phyloP scores from a whole-genome alignment of 1,139 yeast genomes.

The Candida anutae region DNA sequence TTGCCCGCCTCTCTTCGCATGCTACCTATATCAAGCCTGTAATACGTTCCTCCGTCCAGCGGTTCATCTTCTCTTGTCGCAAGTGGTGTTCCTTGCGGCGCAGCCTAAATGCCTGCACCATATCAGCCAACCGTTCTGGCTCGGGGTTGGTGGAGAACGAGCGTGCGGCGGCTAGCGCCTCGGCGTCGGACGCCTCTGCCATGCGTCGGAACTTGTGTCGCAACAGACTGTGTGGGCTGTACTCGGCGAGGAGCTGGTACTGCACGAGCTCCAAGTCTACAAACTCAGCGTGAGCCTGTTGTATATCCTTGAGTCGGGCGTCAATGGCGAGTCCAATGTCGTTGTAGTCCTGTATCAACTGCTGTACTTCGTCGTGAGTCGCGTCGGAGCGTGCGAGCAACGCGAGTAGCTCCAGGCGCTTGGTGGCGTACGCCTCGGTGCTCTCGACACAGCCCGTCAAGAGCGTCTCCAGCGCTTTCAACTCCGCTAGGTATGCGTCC shows the following conservation, averaged over 20 bases:
- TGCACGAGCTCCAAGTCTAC: slow-evolving; percentile 30
- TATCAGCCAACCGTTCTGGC: too few relatives aligned
- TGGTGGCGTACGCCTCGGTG: slow-evolving; percentile 15
- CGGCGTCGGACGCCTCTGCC: slow-evolving; percentile 17
- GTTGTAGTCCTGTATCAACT: slow-evolving; percentile 21
- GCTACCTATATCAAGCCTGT: slow-evolving; percentile 36
- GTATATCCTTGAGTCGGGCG: slow-evolving; percentile 19
- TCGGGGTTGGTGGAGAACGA: too few relatives aligned
- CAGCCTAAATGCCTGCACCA: slow-evolving; percentile 25
- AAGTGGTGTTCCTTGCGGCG: slow-evolving; percentile 46
- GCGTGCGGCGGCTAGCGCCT: slow-evolving; percentile 15
- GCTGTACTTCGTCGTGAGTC: slow-evolving; percentile 17
- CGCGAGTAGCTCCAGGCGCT: slow-evolving; percentile 11
- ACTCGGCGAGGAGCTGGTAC: slow-evolving; percentile 34
- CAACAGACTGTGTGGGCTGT: slow-evolving; percentile 23
- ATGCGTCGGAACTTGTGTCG: slow-evolving; percentile 21
- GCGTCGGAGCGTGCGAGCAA: slow-evolving; percentile 14
- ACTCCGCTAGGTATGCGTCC: slow-evolving; percentile 15
- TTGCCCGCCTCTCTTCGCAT: neutral
- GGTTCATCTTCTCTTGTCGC: slow-evolving; percentile 48
- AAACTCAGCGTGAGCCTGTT: slow-evolving; percentile 24
- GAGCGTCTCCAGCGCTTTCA: slow-evolving; percentile 20
- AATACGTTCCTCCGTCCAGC: slow-evolving; percentile 64
- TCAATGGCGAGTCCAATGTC: slow-evolving; percentile 17
- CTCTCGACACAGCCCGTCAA: slow-evolving; percentile 25